phyloP scores from a whole-genome alignment of 2,329 filamentous ascomycete genomes.

The Raffaelea albimanens region DNA sequence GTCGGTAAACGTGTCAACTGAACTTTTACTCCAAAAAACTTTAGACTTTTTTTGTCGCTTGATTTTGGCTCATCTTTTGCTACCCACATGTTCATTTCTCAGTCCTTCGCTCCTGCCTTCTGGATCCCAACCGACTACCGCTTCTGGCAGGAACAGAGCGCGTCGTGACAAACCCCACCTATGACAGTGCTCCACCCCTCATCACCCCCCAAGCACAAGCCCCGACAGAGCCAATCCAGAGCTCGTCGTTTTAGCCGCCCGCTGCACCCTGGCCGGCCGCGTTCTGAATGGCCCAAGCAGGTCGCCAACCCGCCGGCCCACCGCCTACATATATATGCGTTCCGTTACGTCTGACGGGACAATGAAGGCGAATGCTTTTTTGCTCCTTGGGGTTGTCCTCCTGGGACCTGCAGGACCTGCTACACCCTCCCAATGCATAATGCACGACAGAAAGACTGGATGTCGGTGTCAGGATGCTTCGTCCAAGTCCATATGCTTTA shows the following conservation, averaged over 20 bases:
- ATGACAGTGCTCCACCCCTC: neutral
- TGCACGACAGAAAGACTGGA: neutral
- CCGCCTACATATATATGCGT: too few species aligned
- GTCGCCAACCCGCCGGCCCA: neutral
- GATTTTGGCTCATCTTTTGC: too few species aligned
- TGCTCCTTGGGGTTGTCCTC: neutral
- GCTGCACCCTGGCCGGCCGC: conserved; percentile 6
- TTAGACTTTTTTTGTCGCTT: too few species aligned
- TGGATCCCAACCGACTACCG: neutral
- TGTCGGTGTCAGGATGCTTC: neutral
- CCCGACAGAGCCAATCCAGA: neutral
- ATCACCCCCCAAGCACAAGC: too few species aligned
- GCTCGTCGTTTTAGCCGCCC: conserved; percentile 8
- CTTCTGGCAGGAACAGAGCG: conserved; percentile 10
- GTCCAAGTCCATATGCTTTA: too few species aligned
- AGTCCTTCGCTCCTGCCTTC: too few species aligned
- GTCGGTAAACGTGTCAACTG: too few species aligned
- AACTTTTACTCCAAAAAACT: too few species aligned
- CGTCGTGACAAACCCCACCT: conserved; percentile 5
- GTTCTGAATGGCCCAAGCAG: conserved; percentile 6
- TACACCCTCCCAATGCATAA: too few species aligned
- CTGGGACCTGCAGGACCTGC: too few species aligned
- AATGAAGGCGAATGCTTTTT: neutral
- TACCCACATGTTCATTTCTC: too few species aligned
- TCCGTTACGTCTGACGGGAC: too few species aligned